Evolutionary conservation across 805 yeast genomes (phyloP).

Genomic region (Candida pseudofarinosa): DNA sequence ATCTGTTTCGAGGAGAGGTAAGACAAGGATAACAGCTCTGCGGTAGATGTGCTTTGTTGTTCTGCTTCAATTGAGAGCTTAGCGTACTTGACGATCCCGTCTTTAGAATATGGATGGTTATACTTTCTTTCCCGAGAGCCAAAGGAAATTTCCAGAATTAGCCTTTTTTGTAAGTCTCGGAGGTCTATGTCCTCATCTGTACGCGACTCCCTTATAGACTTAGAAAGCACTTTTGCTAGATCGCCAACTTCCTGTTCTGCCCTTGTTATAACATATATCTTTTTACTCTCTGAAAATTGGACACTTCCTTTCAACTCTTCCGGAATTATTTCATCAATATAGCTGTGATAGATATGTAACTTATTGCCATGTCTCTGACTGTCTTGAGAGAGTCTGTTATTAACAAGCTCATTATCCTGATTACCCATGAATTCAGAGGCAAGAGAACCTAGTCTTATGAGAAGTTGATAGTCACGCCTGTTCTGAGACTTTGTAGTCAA

Average conservation of each 20-base stretch:
- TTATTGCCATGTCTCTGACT: not conserved
- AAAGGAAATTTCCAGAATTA: slow-evolving; percentile 8
- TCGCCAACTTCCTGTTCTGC: slow-evolving; percentile 6
- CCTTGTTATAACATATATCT: slow-evolving; percentile 3
- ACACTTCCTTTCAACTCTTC: slow-evolving; percentile 5
- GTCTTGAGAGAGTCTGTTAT: not conserved
- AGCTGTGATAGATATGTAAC: not conserved
- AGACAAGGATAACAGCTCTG: not conserved
- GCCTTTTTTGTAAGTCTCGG: slow-evolving; percentile 3
- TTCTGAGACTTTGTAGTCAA: not conserved
- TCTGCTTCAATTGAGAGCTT: not conserved
- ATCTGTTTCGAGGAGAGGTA: not conserved
- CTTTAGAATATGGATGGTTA: slow-evolving; percentile 8
- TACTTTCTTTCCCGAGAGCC: slow-evolving; percentile 9
- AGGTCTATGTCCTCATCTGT: slow-evolving; percentile 2
- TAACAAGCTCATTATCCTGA: not conserved
- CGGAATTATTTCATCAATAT: slow-evolving; percentile 4
- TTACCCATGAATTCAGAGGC: not conserved
- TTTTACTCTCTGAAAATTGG: slow-evolving; percentile 8
- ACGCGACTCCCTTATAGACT: not conserved
- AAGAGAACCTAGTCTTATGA: not conserved
- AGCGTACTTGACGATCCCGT: slow-evolving; percentile 4
- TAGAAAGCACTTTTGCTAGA: slow-evolving; percentile 4
- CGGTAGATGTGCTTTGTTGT: not conserved
- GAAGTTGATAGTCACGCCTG: not conserved